phyloP scores from a whole-genome alignment of 208 protist genomes.

The Trichomonas gallinae region DNA sequence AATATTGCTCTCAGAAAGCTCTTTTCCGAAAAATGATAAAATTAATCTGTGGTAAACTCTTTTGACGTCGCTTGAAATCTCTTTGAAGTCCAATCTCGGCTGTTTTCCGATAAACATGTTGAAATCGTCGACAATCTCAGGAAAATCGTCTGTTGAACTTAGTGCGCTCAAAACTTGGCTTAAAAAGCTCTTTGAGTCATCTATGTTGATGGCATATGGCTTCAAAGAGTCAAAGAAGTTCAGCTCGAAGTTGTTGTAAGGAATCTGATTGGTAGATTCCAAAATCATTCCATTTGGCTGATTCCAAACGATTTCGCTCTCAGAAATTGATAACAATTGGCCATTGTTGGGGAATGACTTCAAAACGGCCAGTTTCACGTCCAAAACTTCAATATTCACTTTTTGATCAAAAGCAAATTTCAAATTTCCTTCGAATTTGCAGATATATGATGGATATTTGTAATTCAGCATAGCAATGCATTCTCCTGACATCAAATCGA shows the following conservation, averaged over 20 bases:
- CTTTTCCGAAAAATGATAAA: neutral
- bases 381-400: neutral
- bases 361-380: neutral
- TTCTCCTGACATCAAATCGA: neutral
- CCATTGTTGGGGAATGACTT: neutral
- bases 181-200: neutral
- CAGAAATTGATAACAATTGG: neutral
- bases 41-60: neutral
- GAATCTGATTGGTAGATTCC: neutral
- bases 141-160: neutral
- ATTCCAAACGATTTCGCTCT: neutral
- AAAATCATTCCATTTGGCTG: neutral
- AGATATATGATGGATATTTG: neutral
- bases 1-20: neutral
- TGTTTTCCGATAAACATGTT: neutral
- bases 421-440: neutral
- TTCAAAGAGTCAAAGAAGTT: neutral
- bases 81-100: neutral
- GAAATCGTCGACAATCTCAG: neutral
- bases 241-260: neutral
- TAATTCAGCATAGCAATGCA: neutral
- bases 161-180: neutral
- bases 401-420: neutral
- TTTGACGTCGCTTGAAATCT: neutral
- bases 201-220: neutral